These are phyloP conservation scores for Venturia asperata DNA, from an alignment of 2,329 filamentous ascomycete genomes.

Conservation along the genomic window DNA sequence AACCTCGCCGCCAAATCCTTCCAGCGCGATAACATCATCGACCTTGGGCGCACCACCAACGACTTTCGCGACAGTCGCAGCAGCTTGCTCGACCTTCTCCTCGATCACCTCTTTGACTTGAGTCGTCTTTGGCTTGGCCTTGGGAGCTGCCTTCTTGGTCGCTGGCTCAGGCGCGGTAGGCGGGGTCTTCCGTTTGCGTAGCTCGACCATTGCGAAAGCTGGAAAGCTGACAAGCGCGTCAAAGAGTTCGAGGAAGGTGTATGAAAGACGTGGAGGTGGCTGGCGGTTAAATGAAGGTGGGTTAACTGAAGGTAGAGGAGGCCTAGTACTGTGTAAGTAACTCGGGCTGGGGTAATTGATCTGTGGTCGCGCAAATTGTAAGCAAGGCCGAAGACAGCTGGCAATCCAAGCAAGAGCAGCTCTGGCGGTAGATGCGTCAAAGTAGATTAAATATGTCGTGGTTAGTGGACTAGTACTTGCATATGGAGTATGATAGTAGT, in stretches of 20 bases:
- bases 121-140: constrained; percentile 29
- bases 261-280: background rate
- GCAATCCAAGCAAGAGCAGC: background rate
- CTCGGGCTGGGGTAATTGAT: background rate
- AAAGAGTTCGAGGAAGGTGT: background rate
- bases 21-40: constrained; percentile 48
- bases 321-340: background rate
- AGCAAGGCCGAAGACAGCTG: background rate
- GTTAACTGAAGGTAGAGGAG: background rate
- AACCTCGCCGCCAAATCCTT: constrained; percentile 59
- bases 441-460: constrained; percentile 1
- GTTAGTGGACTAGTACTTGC: background rate
- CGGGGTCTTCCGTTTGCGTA: constrained; percentile 56
- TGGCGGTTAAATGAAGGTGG: background rate
- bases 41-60: constrained; percentile 33
- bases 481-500: background rate
- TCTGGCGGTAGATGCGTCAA: background rate
- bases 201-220: constrained; percentile 44
- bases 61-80: constrained; percentile 30
- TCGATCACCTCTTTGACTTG: constrained; percentile 21
- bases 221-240: constrained; percentile 1
- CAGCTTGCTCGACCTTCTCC: constrained; percentile 27
- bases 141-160: constrained; percentile 41
- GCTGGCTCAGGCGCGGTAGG: constrained; percentile 41
- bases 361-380: constrained; percentile 1